Conservation (phyloP, 345 rosid species). For the Dipteronia dyeriana region DNA sequence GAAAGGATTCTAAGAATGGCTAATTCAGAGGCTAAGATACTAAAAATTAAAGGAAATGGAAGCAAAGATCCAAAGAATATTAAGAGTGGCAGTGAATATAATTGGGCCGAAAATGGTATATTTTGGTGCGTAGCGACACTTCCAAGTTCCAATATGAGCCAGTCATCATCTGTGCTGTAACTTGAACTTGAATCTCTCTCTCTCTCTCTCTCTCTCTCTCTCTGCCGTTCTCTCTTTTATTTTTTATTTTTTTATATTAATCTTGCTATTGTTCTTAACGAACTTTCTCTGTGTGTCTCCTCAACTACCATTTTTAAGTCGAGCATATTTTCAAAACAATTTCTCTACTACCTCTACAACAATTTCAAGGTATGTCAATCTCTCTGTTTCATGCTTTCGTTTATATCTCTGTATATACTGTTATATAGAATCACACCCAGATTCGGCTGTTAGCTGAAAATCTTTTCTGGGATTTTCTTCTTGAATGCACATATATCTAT, state of each 20-base stretch:
- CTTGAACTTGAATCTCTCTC: neutral
- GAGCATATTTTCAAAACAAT: conserved; percentile 1
- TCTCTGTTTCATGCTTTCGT: neutral
- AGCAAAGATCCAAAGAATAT: conserved; percentile 9
- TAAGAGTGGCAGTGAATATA: neutral
- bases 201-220: neutral
- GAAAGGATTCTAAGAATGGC: no score
- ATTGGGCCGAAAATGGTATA: neutral
- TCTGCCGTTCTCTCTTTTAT: conserved; percentile 21
- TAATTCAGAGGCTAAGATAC: neutral
- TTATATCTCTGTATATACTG: neutral
- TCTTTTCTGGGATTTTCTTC: neutral
- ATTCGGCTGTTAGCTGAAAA: neutral
- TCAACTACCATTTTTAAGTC: neutral
- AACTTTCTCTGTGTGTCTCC: neutral
- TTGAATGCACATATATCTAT: no score
- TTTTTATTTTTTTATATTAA: conserved; percentile 12
- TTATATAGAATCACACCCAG: neutral
- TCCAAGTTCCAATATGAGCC: conserved; percentile 35
- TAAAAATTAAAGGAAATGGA: no score
- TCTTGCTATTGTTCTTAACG: conserved; percentile 10
- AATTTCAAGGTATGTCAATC: conserved; percentile 17
- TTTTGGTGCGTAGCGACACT: conserved; percentile 28
- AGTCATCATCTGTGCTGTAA: conserved; percentile 3
- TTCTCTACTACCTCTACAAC: neutral